Base-by-base conservation (phyloP, 2,329 filamentous ascomycete species). In the Coniochaeta prunicola region DNA sequence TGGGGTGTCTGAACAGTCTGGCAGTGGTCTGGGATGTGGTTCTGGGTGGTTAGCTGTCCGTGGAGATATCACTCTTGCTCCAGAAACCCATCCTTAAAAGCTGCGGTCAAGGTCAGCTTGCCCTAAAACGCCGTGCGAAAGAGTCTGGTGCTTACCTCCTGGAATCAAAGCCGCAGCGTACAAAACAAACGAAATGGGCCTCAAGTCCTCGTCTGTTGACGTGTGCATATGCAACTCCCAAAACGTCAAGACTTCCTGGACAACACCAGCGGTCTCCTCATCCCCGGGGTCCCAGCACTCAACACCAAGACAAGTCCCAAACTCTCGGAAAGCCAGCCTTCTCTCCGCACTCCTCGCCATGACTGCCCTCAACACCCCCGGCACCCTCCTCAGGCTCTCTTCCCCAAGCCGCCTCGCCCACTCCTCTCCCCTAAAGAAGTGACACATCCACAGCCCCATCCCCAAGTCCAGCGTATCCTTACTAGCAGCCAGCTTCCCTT, bases 401-500 rank as follows among this genome's bases (percentile, higher is more conserved):
- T 55, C 58, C 5, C 69, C 68, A 57, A 82, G 64, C 4, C 66
- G 62, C 2, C 64, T 64, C 2, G 80, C 78, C 81, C 81, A 84
- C 1, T 69, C 67, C 59, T 83, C 79, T 2, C 72, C 72, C 0
- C 67, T 68, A 59, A 77, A 76, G 69, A 82, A 80, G 60, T 84
- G 80, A 24, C 74, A 73, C 50, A 78, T 78, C 82, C 82, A 85
- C 28, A 85, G 65, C 1, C 80, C 78, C 82, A 85, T 85, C 0
- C 82, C 83, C 48, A 85, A 65, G 64, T 85, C 82, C n/a, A 84
- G 67, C 19, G 77, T 70, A 66, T 84, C 82, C 4, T 65, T 68
- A 30, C 78, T 81, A 3, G 77, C 71, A 45, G 72, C 74, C 56
- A 78, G 66, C 19, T 73, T 67, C 1, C 76, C 76, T 56, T 77